Conservation (phyloP, 2,329 filamentous ascomycete genomes). For the Colletotrichum sp. region DNA sequence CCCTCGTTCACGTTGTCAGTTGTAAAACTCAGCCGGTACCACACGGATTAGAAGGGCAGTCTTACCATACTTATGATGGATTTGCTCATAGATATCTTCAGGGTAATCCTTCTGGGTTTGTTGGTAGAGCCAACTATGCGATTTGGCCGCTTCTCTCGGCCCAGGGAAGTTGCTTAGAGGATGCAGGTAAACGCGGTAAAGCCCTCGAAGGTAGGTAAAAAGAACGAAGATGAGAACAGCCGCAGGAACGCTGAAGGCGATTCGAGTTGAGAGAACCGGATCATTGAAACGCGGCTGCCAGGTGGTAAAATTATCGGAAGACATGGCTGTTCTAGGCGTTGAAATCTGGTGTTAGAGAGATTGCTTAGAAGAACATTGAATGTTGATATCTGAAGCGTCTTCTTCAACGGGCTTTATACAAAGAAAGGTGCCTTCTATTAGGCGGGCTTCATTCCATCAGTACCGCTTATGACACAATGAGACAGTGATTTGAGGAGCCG, state of each 20-base stretch:
- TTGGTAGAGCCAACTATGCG: neutral
- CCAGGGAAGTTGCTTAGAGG: neutral
- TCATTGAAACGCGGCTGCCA: neutral
- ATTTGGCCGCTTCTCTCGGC: neutral
- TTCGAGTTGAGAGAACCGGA: accelerated
- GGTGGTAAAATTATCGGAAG: neutral
- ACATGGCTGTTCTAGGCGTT: neutral
- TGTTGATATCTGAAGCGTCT: neutral
- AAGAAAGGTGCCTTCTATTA: neutral
- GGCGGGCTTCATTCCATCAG: neutral
- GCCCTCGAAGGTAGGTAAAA: neutral
- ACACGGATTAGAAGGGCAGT: neutral
- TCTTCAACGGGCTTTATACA: neutral
- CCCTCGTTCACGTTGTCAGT: neutral
- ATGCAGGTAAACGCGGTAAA: neutral
- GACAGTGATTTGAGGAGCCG: neutral
- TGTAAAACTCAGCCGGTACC: neutral
- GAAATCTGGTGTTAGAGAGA: neutral
- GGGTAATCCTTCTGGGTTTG: neutral
- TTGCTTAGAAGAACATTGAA: neutral
- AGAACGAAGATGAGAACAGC: neutral
- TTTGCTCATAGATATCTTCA: neutral
- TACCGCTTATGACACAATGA: neutral
- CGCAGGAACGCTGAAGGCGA: neutral
- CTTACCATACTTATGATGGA: neutral